Evolutionary conservation across 192 early-diverging fungal genomes (phyloP).

Genomic region (Allomyces macrogynus): DNA sequence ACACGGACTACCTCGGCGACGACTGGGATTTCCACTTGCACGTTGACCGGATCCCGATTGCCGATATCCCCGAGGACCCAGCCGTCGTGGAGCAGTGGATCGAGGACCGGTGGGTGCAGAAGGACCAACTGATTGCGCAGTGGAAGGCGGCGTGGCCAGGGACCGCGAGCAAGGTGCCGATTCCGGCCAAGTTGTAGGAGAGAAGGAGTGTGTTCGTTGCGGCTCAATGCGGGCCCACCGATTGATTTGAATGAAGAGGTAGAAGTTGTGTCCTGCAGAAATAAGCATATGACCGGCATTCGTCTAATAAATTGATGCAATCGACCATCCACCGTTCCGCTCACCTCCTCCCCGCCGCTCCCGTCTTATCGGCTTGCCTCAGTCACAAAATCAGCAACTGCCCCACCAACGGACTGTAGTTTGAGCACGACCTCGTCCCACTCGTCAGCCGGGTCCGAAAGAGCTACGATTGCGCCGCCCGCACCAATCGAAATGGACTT

Average conservation of each 20-base stretch:
- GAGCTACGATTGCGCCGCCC: constrained; percentile 79
- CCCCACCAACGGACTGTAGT: no score
- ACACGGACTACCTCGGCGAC: neutral
- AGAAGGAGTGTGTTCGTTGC: no score
- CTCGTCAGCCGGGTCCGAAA: constrained; percentile 67
- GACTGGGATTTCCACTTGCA: constrained; percentile 8
- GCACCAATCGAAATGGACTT: constrained; percentile 54
- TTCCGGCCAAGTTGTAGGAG: no score
- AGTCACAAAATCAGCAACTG: no score
- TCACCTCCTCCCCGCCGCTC: no score
- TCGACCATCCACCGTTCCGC: no score
- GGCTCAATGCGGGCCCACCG: no score
- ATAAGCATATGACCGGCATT: no score
- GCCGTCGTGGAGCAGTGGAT: constrained; percentile 5
- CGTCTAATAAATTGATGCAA: no score
- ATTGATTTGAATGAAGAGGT: no score
- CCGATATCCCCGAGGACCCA: constrained; percentile 1
- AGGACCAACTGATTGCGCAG: constrained; percentile 5
- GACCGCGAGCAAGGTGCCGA: neutral
- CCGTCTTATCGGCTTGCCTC: no score
- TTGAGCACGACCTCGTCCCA: constrained; percentile 78
- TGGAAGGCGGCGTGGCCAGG: constrained; percentile 4
- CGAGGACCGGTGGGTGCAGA: constrained; percentile 3
- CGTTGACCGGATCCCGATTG: constrained; percentile 5
- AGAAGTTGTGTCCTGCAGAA: no score